Evolutionary conservation across 2,329 filamentous ascomycete species (phyloP), one percentile per base, ranked within the genome.

Genomic region (Alternaria brassicae): DNA sequence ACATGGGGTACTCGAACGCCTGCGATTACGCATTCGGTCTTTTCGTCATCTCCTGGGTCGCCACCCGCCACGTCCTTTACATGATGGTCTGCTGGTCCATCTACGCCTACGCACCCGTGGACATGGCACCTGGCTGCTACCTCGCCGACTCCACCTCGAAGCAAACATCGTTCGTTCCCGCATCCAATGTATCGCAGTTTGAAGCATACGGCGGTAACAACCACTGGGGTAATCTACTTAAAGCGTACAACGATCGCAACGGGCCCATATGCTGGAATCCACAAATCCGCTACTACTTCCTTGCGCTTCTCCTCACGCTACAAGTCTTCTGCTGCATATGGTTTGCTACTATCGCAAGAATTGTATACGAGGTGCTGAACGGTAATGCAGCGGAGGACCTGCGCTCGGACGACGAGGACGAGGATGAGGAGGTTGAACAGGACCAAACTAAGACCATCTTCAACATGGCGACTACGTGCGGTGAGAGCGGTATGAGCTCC

Each of bases 301-400:
- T 98, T 15, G 83, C 84, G 9, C 84, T 92, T 37, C 86, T 99
- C 3, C 81, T 96, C 12, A 85, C 89, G 36, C 83, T 99, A 21
- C 93, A 98, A 78, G 81, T 84, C 21, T 85, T 99, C 53, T 93
- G 91, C 30, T 81, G 96, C 34, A 84, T 91, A 62, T 98, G 95
- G 95, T 96, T 98, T 73, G 84, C 83, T 62, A 91, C 97, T 88
- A 97, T 98, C 67, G 79, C 93, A 37, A 87, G 88, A 57, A 91
- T 99, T 2, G 93, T 93, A 21, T 84, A 90, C 62, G 89, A 89
- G 61, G 93, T 98, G 6, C 75, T 98, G 34, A 86, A 84, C 50
- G 93, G 94, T 30, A 86, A 84, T 36, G 83, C 87, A 30, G 93
- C 94, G 5, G 93, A 97, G 64, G 95, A 99, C 73, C 86, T 88